A percentile compares a stretch with the other conserved stretches of the same genome.
Conservation (phyloP, 805 yeast genomes). For the Yamadazyma sp. region DNA sequence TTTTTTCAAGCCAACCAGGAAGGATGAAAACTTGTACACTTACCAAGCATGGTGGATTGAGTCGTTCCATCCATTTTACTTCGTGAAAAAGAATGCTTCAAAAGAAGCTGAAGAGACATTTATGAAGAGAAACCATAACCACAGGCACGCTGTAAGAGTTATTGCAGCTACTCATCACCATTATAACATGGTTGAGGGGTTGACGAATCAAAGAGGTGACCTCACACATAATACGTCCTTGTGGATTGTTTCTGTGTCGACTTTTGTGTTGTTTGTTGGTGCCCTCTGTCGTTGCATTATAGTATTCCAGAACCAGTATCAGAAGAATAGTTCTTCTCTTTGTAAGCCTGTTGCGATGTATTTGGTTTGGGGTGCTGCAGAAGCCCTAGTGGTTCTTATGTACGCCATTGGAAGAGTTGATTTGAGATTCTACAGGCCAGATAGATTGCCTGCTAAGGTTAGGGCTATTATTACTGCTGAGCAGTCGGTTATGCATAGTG, state of each 20-base stretch:
- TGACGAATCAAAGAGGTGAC: constrained; percentile 39
- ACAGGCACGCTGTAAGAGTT: constrained; percentile 53
- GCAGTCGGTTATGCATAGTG: constrained; percentile 23
- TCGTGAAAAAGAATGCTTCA: constrained; percentile 54
- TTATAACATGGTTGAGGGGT: constrained; percentile 30
- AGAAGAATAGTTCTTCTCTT: constrained; percentile 27
- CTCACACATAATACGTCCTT: constrained; percentile 55
- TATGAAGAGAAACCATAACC: constrained; percentile 47
- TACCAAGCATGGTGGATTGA: constrained; percentile 83
- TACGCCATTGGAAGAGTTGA: constrained; percentile 69
- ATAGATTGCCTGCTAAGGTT: constrained; percentile 42
- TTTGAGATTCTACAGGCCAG: constrained; percentile 78
- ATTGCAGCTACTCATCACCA: constrained; percentile 58
- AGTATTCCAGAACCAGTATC: constrained; percentile 32
- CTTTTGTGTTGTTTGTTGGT: constrained; percentile 52
- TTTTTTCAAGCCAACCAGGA: constrained; percentile 52
- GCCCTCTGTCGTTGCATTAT: constrained; percentile 52
- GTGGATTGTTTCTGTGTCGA: constrained; percentile 44
- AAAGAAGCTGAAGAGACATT: constrained; percentile 48
- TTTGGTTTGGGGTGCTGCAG: constrained; percentile 66
- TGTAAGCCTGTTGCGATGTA: constrained; percentile 61
- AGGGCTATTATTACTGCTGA: constrained; percentile 42
- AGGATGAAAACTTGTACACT: constrained; percentile 51
- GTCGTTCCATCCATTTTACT: constrained; percentile 58
- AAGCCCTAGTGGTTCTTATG: constrained; percentile 52